A percentile compares a stretch with the other conserved stretches of the same genome.
phyloP scores from a whole-genome alignment of 1,284 basidiomycete species.

The Hypsizygus ulmarius region DNA sequence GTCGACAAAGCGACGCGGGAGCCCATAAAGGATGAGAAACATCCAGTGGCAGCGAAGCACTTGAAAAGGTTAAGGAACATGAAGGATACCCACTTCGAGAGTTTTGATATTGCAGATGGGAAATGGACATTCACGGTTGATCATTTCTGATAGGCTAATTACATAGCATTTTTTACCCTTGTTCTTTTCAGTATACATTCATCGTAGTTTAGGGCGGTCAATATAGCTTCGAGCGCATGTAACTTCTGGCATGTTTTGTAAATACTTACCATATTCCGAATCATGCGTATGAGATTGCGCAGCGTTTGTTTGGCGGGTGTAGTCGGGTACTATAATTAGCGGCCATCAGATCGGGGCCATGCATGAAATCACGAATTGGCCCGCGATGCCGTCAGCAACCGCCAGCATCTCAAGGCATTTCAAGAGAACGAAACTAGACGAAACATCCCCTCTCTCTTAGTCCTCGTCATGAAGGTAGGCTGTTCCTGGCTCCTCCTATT shows the following conservation, averaged over 20 bases:
- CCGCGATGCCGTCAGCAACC: constrained; percentile 14
- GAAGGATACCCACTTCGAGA: constrained; percentile 83
- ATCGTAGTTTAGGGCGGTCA: no score
- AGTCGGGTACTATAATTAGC: no score
- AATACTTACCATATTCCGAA: no score
- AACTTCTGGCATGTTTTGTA: no score
- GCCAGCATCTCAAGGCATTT: background rate
- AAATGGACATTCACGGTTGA: constrained; percentile 94
- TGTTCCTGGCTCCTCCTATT: background rate
- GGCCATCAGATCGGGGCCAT: no score
- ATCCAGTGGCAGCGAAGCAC: constrained; percentile 76
- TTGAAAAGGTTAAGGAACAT: constrained; percentile 83
- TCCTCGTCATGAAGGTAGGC: constrained; percentile 17
- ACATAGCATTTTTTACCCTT: constrained; percentile 8
- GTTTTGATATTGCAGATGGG: constrained; percentile 78
- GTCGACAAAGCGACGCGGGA: constrained; percentile 90
- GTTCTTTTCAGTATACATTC: background rate
- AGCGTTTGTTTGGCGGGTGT: no score
- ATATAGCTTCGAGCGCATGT: no score
- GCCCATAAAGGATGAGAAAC: constrained; percentile 81
- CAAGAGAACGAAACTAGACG: constrained; percentile 9
- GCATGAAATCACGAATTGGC: no score
- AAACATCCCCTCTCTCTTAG: constrained; percentile 3
- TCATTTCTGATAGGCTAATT: constrained; percentile 66
- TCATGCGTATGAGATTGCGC: no score